phyloP scores from a whole-genome alignment of 768 basidiomycete species.

The Hygrocybe coccinea region DNA sequence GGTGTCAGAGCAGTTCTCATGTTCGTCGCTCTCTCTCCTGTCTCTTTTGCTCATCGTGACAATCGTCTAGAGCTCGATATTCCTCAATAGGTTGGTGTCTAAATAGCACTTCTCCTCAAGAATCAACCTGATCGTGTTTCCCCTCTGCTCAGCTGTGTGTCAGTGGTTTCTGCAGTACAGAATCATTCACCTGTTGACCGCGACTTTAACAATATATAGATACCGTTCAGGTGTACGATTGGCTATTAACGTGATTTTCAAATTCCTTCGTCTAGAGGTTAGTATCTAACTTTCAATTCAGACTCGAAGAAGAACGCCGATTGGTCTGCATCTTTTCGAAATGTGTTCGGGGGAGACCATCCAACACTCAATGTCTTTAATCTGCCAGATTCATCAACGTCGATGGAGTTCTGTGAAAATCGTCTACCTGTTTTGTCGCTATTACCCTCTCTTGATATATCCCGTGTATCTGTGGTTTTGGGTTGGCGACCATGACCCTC shows the following conservation, averaged over 20 bases:
- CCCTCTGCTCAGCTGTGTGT: conserved; percentile 1
- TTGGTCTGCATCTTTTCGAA: conserved; percentile 13
- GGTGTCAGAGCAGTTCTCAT: neutral
- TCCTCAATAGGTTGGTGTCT: neutral
- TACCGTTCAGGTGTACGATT: conserved; percentile 23
- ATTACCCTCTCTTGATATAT: conserved; percentile 23
- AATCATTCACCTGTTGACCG: neutral
- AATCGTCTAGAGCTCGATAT: conserved; percentile 1
- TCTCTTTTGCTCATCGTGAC: neutral
- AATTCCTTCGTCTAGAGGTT: neutral
- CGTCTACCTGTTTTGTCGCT: conserved; percentile 23
- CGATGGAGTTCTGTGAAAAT: conserved; percentile 21
- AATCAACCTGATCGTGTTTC: neutral
- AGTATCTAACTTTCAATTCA: conserved; percentile 5
- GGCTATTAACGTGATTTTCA: conserved; percentile 20
- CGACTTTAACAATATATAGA: conserved; percentile 3
- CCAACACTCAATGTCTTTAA: neutral
- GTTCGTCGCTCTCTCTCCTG: neutral
- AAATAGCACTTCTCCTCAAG: neutral
- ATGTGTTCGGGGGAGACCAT: neutral
- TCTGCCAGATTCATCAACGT: conserved; percentile 18
- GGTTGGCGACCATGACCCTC: conserved; percentile 16
- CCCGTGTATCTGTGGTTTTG: conserved; percentile 25
- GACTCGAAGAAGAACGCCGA: conserved; percentile 20
- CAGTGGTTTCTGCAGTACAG: neutral